phyloP scores from a whole-genome alignment of 371 early-diverging fungal species.

The Entomophthora muscae region DNA sequence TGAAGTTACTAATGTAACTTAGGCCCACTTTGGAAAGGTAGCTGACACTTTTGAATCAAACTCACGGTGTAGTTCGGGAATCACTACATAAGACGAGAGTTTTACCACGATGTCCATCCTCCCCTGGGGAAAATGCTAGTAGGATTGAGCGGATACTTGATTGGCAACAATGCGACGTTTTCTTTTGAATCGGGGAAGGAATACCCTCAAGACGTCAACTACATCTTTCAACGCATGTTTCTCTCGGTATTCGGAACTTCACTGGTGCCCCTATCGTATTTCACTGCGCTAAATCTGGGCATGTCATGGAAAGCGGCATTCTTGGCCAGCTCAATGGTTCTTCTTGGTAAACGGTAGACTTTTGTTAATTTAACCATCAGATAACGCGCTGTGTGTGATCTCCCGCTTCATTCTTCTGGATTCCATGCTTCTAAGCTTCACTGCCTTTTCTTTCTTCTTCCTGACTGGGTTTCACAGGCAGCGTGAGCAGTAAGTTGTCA shows the following conservation, averaged over 20 bases:
- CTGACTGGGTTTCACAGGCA: slow-evolving; percentile 57
- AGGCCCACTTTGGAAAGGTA: slow-evolving; percentile 18
- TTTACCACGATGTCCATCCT: slow-evolving; percentile 99
- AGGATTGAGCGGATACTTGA: slow-evolving; percentile 77
- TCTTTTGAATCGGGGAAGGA: slow-evolving; percentile 55
- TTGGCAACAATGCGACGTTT: slow-evolving; percentile 80
- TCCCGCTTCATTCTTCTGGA: slow-evolving; percentile 95
- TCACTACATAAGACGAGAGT: slow-evolving; percentile 81
- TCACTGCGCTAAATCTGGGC: slow-evolving; percentile 62
- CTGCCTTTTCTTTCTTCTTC: slow-evolving; percentile 63
- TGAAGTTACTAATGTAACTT: neutral
- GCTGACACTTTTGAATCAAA: neutral
- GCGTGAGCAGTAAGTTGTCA: slow-evolving; percentile 30
- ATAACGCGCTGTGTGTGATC: slow-evolving; percentile 75
- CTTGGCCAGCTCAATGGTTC: slow-evolving; percentile 59
- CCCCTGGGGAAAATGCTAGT: slow-evolving; percentile 98
- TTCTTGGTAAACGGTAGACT: slow-evolving; percentile 36
- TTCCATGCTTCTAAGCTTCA: slow-evolving; percentile 91
- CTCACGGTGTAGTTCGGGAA: slow-evolving; percentile 59
- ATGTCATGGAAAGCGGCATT: slow-evolving; percentile 45
- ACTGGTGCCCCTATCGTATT: slow-evolving; percentile 87
- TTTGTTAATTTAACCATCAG: slow-evolving; percentile 19
- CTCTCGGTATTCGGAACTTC: slow-evolving; percentile 82
- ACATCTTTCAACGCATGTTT: slow-evolving; percentile 82
- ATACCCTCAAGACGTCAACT: slow-evolving; percentile 80